Evolutionary conservation across 2,329 filamentous ascomycete genomes (phyloP).

Genomic region (Aspergillus floridensis): DNA sequence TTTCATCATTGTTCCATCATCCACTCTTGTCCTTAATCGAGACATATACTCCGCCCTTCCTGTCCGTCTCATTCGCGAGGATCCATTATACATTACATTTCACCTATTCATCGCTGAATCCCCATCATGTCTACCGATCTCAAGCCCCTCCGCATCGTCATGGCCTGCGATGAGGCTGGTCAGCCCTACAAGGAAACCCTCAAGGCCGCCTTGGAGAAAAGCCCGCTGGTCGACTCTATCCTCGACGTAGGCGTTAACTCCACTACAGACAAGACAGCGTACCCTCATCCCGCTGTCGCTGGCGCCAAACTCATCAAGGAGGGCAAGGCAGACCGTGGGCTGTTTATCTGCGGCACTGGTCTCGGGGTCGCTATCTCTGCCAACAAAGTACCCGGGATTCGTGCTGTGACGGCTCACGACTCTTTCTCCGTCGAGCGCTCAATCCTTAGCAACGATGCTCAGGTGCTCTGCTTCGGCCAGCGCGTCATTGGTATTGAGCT

Average conservation of each 20-base stretch:
- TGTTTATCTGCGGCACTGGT: constrained; percentile 79
- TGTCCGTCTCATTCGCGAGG: neutral
- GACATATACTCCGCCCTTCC: neutral
- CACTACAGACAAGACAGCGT: constrained; percentile 71
- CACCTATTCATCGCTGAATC: neutral
- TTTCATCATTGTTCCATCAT: constrained; percentile 5
- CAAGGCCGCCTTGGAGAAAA: constrained; percentile 67
- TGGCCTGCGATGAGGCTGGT: constrained; percentile 70
- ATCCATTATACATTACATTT: neutral
- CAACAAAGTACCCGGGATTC: constrained; percentile 80
- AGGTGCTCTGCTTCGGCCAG: constrained; percentile 84
- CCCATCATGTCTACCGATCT: constrained; percentile 32
- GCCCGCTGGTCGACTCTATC: constrained; percentile 65
- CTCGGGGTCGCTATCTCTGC: constrained; percentile 85
- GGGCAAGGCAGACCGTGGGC: constrained; percentile 67
- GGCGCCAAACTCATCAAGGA: constrained; percentile 58
- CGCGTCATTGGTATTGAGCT: constrained; percentile 78
- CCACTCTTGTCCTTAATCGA: neutral
- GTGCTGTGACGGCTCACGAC: constrained; percentile 87
- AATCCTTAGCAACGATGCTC: constrained; percentile 79
- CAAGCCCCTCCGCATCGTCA: constrained; percentile 56
- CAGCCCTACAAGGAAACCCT: constrained; percentile 75
- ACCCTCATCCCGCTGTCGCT: constrained; percentile 73
- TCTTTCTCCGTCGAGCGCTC: constrained; percentile 79
- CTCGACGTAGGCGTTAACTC: constrained; percentile 71